Evolutionary conservation across 2,329 filamentous ascomycete genomes (phyloP), one percentile per base, ranked within the genome.

Genomic region (Stromatinia cepivora): DNA sequence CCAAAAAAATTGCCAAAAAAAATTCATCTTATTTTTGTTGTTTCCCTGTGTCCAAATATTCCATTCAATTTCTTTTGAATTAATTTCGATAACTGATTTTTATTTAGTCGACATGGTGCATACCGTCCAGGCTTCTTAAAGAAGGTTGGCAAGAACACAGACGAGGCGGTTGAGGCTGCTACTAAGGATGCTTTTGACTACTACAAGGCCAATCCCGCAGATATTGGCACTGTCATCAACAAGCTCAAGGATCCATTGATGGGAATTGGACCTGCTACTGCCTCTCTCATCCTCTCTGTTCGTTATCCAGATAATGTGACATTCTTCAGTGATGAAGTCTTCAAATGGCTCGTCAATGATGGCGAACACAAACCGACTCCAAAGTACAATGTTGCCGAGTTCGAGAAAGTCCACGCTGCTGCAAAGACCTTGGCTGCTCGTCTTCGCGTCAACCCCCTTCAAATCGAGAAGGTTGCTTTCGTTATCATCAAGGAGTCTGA

Each of bases 281-380:
- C 91, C 0, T 92, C 90, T 1, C 84, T 95, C 45, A 80, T 94
- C 1, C 83, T 95, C 3, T 86, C 89, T 6, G 86, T 90, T 6
- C 85, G 88, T 72, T 84, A 88, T 70, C 84, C 89, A 0, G 78
- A 82, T 0, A 79, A 80, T 17, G 83, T 89, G 62, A 85, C 91
- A 1, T 94, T 94, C 82, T 94, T 94, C 80, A 91, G 89, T 3
- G 92, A 96, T 76, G 92, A 95, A 79, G 84, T 89, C 4, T 94
- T 89, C 76, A 85, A 88, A 73, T 94, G 91, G 91, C 80, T 90
- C 8, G 86, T 86, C 75, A 86, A 85, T 76, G 78, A 79, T n/a
- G 83, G 83, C 0, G 80, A 81, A 53, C 52, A 57, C 25, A 84
- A 81, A 67, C 79, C 76, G 0, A 79, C 81, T 34, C 88, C 92